These are phyloP conservation scores for Pseudozyma pruni DNA, from an alignment of 1,284 basidiomycete genomes.

Conservation along the genomic window DNA sequence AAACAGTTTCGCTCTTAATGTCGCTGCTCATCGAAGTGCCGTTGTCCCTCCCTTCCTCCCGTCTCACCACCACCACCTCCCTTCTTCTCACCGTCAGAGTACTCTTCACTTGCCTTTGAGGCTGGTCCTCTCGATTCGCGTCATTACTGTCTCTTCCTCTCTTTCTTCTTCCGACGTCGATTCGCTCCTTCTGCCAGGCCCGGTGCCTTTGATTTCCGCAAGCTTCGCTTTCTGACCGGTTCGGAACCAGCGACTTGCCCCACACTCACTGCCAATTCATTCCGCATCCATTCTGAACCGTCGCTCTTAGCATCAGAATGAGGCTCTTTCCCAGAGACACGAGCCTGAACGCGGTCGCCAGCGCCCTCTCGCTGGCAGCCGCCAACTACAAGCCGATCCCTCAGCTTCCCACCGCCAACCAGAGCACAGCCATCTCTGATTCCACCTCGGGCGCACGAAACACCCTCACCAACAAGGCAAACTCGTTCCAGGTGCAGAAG, in stretches of 20 bases:
- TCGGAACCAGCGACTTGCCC: conserved; percentile 16
- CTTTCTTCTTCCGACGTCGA: conserved; percentile 19
- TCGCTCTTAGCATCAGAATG: conserved; percentile 24
- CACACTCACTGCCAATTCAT: too few relatives aligned
- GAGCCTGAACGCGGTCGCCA: conserved; percentile 50
- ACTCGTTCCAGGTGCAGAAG: conserved; percentile 42
- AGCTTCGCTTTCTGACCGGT: conserved; percentile 21
- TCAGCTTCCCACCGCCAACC: conserved; percentile 41
- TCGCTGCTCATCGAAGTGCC: background rate
- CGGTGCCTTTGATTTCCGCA: conserved; percentile 18
- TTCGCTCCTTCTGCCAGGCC: conserved; percentile 12
- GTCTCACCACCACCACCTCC: conserved; percentile 19
- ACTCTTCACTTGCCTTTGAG: conserved; percentile 9
- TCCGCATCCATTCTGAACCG: too few relatives aligned
- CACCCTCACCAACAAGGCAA: conserved; percentile 22
- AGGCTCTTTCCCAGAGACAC: conserved; percentile 43
- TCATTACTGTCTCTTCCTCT: conserved; percentile 22
- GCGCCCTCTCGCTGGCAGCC: conserved; percentile 58
- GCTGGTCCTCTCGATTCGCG: conserved; percentile 40
- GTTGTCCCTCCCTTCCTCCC: background rate
- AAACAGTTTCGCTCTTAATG: conserved; percentile 9
- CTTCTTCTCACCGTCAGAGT: conserved; percentile 4
- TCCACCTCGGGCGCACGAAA: conserved; percentile 12
- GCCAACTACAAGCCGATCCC: conserved; percentile 68
- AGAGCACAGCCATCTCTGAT: conserved; percentile 8